Evolutionary conservation across 768 basidiomycete genomes (phyloP), one percentile per base, ranked within the genome.

Genomic region (Pulveroboletus frians): DNA sequence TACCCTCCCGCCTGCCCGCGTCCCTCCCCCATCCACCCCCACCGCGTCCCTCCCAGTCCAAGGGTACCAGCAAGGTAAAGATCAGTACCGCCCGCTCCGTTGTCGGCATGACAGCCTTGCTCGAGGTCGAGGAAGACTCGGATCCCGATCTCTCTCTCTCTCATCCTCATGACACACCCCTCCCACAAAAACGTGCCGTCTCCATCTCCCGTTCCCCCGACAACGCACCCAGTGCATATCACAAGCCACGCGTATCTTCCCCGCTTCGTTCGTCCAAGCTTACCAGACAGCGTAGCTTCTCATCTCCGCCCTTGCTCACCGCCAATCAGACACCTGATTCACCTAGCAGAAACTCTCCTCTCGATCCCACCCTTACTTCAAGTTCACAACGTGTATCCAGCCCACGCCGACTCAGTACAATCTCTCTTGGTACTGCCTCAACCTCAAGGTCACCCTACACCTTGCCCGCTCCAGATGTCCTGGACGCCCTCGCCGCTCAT

Each of bases 61-160:
- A 66, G 52, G 48, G 47, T 5, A 53, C 58, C 30, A 39, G 37
- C 40, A 67, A 67, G 46, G 52, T 59, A 32, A 66, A 71, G 43
- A 63, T 64, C 18, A 69, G 69, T 46, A 51, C 61, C 11, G 71
- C 73, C 13, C 69, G 73, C 51, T 72, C 76, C 49, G 75, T 77
- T 68, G 65, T 73, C 56, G 76, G 73, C 47, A 81, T 81, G 80
- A 62, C 76, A 15, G 73, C 75, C 10, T 58, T 81, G 1, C 65
- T 79, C 14, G 78, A 79, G 55, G 78, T 77, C 50, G 78, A 81
- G 44, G 79, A 81, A 50, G 69, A 75, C 48, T 23, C 46, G 20
- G 70, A 71, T 42, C 40, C 50, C 20, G 66, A 66, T 8, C 20
- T 11, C 21, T 17, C 51, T 18, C 32, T 34, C 17, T 45, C 61